Base-by-base conservation (phyloP, 305 asterid species). In the Solanum hybrid region DNA sequence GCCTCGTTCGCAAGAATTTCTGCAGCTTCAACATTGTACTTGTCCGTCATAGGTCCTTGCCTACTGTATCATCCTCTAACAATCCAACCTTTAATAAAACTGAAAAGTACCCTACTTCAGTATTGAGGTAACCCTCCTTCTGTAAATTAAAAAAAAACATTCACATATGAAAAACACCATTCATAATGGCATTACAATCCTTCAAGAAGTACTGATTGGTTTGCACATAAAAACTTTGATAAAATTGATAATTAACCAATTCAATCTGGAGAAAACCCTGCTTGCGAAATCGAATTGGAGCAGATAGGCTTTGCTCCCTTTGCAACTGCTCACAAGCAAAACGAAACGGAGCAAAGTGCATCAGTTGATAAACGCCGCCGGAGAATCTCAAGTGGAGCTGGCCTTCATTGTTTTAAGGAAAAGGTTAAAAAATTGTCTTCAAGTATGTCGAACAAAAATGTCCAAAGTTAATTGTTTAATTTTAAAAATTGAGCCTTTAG, bases 1-100 rank as follows among this genome's bases (percentile, higher is more conserved):
- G 99, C 98, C 91, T 96, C 96, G 66, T 92, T 94, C 9, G 97
- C 99, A 90, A 96, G 97, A 91, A 90, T 89, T 88, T 97, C 99
- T 19, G 99, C 95, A 86, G 94, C 97, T 92, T 96, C 98, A 45
- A 91, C 92, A 88, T 93, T 95, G 92, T 89, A 94, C 77, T 93
- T 93, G 60, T 36, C 60, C 22, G 32, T 78, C 60, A 78, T 78
- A 78, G 60, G 3, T 36, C 7, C 3, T 40, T 5, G 4, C 31
- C 37, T 73, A 29, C 35, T 73, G 37, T 29, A 29, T 73, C 36
- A 73, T 73, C 79, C 79, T 72, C 78, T 27, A 72, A 72, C 14
- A 72, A 17, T 42, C 86, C 3, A 82, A 82, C 19, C 29, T 84
- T 31, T 6, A 37, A 32, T 56, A 84, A 38, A 42, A 35, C 8